A percentile compares a stretch with the other conserved stretches of the same genome.
Conservation (phyloP, 345 rosid genomes). For the Dipteronia dyeriana region DNA sequence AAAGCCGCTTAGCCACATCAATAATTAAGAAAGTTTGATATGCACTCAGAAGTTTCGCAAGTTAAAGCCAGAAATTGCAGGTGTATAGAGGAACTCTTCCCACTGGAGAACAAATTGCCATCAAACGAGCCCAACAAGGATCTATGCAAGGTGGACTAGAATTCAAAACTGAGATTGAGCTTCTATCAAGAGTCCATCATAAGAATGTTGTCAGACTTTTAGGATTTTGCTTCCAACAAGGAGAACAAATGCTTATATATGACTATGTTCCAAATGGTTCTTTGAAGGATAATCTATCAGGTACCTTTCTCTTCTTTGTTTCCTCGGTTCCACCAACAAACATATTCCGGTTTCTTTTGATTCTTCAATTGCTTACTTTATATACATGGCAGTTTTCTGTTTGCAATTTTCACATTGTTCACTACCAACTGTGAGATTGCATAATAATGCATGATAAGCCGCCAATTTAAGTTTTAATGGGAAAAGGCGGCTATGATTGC, state of each 20-base stretch:
- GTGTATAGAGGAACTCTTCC: constrained; percentile 72
- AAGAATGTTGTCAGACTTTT: constrained; percentile 64
- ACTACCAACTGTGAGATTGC: neutral
- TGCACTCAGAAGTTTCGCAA: neutral
- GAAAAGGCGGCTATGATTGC: neutral
- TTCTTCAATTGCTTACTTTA: neutral
- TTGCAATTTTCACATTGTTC: neutral
- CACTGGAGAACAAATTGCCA: constrained; percentile 55
- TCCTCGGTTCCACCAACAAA: neutral
- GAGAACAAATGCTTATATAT: constrained; percentile 72
- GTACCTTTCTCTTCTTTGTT: constrained; percentile 28
- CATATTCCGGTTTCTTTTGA: neutral
- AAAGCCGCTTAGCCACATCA: neutral
- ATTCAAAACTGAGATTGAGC: constrained; percentile 80
- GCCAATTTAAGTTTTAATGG: neutral
- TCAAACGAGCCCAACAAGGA: constrained; percentile 76
- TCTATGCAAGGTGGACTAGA: constrained; percentile 73
- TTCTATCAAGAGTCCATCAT: constrained; percentile 77
- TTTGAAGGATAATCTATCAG: constrained; percentile 61
- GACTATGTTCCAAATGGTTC: constrained; percentile 71
- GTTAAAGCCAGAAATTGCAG: constrained; percentile 30
- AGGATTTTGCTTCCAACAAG: constrained; percentile 65
- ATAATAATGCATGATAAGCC: neutral
- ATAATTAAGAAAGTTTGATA: neutral
- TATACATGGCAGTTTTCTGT: neutral